A percentile compares a stretch with the other conserved stretches of the same genome.
Conservation (phyloP, 352 stramenopile species). For the Pythium aristosporum region DNA sequence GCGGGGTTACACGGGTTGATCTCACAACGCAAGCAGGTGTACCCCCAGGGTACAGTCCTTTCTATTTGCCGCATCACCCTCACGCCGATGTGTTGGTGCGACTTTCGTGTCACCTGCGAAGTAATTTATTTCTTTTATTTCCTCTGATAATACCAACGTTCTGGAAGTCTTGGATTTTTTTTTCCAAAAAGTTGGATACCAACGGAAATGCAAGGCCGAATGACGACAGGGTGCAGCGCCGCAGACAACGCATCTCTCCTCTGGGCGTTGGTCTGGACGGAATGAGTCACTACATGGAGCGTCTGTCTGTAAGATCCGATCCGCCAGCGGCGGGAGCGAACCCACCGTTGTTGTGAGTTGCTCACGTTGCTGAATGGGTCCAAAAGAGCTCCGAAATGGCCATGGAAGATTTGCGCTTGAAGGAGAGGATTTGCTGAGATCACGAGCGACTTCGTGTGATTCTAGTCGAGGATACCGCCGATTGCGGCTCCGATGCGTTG, state of each 20-base stretch:
- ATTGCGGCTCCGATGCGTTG: slow-evolving; percentile 8
- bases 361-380: not conserved
- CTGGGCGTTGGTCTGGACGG: not conserved
- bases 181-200: not conserved
- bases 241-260: not conserved
- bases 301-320: no score
- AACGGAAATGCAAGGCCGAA: not conserved
- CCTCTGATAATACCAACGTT: no score
- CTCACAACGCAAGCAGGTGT: not conserved
- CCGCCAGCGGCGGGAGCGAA: not conserved
- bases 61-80: not conserved
- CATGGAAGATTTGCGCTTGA: no score
- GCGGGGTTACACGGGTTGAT: not conserved
- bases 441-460: not conserved
- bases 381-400: not conserved
- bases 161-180: not conserved
- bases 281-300: slow-evolving; percentile 6
- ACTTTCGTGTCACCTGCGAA: slow-evolving; percentile 6
- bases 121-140: slow-evolving; percentile 17
- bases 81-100: slow-evolving; percentile 5
- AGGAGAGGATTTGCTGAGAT: no score
- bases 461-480: slow-evolving; percentile 13
- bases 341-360: not conserved
- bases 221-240: slow-evolving; percentile 3
- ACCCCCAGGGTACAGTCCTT: not conserved